Evolutionary conservation across 345 rosid species (phyloP).

Genomic region (Lagerstroemia speciosa): DNA sequence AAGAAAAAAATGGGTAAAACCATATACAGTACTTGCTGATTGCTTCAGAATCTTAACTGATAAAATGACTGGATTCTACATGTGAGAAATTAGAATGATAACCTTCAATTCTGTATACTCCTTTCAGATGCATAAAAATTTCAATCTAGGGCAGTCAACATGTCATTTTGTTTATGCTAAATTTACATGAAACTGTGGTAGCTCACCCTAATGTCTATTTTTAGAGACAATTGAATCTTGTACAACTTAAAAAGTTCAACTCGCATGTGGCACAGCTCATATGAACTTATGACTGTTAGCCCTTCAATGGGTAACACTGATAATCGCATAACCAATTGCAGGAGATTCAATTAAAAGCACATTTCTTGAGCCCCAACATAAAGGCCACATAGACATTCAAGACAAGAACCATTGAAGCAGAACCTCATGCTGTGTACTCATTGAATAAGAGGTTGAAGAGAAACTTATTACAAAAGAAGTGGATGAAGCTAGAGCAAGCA

Average conservation of each 20-base stretch:
- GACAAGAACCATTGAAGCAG: not conserved
- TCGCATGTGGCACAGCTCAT: not conserved
- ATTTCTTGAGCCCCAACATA: no score
- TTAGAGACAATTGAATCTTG: not conserved
- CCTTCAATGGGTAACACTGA: no score
- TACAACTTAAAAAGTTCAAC: not conserved
- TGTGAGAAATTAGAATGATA: not conserved
- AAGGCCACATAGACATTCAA: no score
- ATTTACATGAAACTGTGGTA: not conserved
- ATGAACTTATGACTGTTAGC: no score
- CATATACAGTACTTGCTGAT: not conserved
- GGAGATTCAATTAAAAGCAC: no score
- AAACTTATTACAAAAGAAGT: no score
- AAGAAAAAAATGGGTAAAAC: not conserved
- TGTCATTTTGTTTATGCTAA: not conserved
- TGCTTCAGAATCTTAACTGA: not conserved
- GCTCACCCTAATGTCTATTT: not conserved
- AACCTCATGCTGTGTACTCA: not conserved
- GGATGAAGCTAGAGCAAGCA: no score
- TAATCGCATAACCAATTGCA: not conserved
- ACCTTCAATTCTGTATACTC: not conserved
- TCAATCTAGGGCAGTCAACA: not conserved
- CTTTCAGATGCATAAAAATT: not conserved
- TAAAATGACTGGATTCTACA: not conserved
- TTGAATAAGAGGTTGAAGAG: no score